phyloP scores from a whole-genome alignment of 176 grass and related monocot genomes.

The Coix lacrymajobi region DNA sequence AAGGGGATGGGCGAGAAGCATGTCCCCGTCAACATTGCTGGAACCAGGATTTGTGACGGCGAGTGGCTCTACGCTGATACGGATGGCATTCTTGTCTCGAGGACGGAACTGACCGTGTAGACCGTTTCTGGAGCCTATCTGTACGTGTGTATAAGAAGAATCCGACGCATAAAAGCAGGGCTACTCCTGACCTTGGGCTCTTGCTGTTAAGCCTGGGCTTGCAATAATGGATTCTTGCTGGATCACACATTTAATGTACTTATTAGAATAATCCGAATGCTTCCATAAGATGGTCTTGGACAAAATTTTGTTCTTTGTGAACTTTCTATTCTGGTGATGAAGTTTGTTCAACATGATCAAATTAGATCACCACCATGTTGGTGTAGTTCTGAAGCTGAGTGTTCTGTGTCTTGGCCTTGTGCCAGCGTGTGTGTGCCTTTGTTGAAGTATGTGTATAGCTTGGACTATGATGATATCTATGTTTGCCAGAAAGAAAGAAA shows the following conservation, averaged over 20 bases:
- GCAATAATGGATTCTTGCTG: background rate
- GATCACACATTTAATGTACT: background rate
- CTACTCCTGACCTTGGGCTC: background rate
- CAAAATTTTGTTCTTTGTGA: background rate
- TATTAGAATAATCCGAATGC: background rate
- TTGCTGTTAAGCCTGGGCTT: background rate
- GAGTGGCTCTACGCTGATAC: constrained; percentile 81
- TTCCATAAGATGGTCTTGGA: background rate
- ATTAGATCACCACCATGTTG: background rate
- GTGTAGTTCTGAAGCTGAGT: background rate
- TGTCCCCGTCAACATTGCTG: constrained; percentile 41
- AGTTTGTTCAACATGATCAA: background rate
- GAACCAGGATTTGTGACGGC: constrained; percentile 60
- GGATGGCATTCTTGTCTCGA: constrained; percentile 67
- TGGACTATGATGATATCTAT: background rate
- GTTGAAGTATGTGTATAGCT: background rate
- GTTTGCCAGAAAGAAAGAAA: background rate
- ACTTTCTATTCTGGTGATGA: background rate
- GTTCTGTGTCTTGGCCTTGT: background rate
- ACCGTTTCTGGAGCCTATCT: too few species aligned
- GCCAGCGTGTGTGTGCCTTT: background rate
- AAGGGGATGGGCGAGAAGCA: constrained; percentile 82
- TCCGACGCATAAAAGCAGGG: background rate
- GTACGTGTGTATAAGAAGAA: background rate
- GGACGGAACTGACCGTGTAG: constrained; percentile 48